Evolutionary conservation across 768 basidiomycete species (phyloP).

Genomic region (Agaricus sinodeliciosus): DNA sequence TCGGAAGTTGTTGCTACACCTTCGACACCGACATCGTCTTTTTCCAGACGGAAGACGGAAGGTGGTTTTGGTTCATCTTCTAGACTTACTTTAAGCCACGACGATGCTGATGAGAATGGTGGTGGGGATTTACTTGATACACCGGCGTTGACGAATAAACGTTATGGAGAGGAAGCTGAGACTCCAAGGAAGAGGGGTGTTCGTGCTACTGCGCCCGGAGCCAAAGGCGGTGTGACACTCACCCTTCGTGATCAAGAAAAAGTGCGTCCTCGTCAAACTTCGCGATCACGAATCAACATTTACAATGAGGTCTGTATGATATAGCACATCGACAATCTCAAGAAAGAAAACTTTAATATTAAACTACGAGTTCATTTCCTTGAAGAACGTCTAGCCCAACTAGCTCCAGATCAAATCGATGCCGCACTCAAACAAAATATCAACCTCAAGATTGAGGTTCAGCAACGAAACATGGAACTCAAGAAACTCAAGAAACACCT

Average conservation of each 20-base stretch:
- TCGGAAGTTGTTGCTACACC: constrained; percentile 46
- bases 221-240: constrained; percentile 42
- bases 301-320: constrained; percentile 1
- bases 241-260: constrained; percentile 96
- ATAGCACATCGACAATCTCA: constrained; percentile 90
- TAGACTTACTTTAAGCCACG: constrained; percentile 13
- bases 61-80: constrained; percentile 28
- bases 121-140: constrained; percentile 45
- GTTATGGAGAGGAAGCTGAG: constrained; percentile 16
- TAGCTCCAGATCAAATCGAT: constrained; percentile 90
- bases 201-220: constrained; percentile 33
- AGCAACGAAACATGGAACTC: constrained; percentile 82
- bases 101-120: constrained; percentile 22
- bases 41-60: constrained; percentile 35
- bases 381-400: constrained; percentile 84
- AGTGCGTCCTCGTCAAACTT: constrained; percentile 33
- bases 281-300: neutral
- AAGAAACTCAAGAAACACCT: constrained; percentile 90
- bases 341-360: constrained; percentile 96
- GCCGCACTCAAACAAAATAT: constrained; percentile 90
- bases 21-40: constrained; percentile 32
- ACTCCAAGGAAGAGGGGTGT: constrained; percentile 8
- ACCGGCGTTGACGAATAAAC: constrained; percentile 41
- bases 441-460: constrained; percentile 87
- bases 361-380: constrained; percentile 95